Evolutionary conservation across 805 yeast genomes (phyloP).

Genomic region (Sporopachydermia lactativora): DNA sequence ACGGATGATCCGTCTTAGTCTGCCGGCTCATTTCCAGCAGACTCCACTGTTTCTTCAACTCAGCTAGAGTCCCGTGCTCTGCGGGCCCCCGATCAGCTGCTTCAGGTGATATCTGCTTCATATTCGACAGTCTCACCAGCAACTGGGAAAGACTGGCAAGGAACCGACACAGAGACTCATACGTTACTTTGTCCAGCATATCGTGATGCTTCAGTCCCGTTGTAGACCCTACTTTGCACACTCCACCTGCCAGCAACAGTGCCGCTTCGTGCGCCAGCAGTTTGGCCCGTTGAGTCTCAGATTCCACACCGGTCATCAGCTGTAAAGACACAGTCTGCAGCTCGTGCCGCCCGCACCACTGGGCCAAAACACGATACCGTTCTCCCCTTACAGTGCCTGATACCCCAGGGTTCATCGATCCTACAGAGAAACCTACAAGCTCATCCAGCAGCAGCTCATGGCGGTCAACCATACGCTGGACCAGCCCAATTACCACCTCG

Average conservation of each 20-base stretch:
- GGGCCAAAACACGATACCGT: constrained; percentile 14
- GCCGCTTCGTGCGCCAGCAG: constrained; percentile 17
- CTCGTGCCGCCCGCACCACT: constrained; percentile 24
- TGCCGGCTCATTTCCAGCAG: constrained; percentile 6
- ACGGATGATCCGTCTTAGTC: constrained; percentile 3
- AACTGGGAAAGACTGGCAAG: constrained; percentile 19
- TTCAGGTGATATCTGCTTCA: background rate
- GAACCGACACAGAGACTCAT: constrained; percentile 19
- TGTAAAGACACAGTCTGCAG: constrained; percentile 19
- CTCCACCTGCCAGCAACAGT: constrained; percentile 16
- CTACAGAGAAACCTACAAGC: constrained; percentile 17
- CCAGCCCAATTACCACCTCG: constrained; percentile 19
- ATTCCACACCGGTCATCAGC: constrained; percentile 15
- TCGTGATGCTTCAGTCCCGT: constrained; percentile 3
- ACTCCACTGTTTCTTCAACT: constrained; percentile 4
- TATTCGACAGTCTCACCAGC: constrained; percentile 10
- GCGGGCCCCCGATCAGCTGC: background rate
- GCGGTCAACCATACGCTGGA: constrained; percentile 16
- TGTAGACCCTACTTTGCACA: constrained; percentile 5
- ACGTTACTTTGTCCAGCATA: background rate
- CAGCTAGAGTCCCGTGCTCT: background rate
- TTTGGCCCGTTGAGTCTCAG: constrained; percentile 2
- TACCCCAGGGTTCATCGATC: constrained; percentile 20
- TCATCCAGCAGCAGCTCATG: background rate
- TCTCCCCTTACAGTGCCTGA: constrained; percentile 14